Evolutionary conservation across 164 flowering plant species (phyloP).

Genomic region (Pachysandra terminalis): DNA sequence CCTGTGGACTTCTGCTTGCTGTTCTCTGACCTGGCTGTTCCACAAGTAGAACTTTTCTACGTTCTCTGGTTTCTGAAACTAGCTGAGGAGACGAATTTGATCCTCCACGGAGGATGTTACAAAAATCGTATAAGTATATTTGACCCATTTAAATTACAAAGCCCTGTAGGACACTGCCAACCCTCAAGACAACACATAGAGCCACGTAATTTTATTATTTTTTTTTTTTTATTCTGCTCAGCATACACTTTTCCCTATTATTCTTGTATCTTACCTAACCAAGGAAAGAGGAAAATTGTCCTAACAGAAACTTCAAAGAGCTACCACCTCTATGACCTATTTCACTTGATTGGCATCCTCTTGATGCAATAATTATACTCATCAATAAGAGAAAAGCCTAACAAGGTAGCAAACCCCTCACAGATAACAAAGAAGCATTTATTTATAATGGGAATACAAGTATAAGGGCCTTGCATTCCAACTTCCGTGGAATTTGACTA

Average conservation of each 20-base stretch:
- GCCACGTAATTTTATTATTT: not conserved
- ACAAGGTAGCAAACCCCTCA: not conserved
- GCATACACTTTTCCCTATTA: no score
- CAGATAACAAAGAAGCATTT: not conserved
- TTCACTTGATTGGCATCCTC: not conserved
- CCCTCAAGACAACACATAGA: not conserved
- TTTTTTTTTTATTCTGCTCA: no score
- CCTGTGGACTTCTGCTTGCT: constrained; percentile 46
- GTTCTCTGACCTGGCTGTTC: constrained; percentile 81
- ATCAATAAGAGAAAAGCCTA: not conserved
- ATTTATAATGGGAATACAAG: no score
- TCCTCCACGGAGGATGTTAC: constrained; percentile 1
- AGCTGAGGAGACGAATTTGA: constrained; percentile 43
- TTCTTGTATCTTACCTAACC: no score
- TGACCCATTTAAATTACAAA: not conserved
- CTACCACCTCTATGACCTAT: not conserved
- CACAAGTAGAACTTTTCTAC: constrained; percentile 80
- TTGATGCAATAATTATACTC: no score
- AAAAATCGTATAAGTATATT: not conserved
- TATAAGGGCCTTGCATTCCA: not conserved
- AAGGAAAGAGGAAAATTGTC: not conserved
- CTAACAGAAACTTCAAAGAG: not conserved
- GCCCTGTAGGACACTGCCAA: not conserved
- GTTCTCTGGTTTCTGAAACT: constrained; percentile 60
- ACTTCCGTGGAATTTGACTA: not conserved